These are phyloP conservation scores for Jamesozyma rosinii DNA, from an alignment of 805 yeast species.

Conservation along the genomic window DNA sequence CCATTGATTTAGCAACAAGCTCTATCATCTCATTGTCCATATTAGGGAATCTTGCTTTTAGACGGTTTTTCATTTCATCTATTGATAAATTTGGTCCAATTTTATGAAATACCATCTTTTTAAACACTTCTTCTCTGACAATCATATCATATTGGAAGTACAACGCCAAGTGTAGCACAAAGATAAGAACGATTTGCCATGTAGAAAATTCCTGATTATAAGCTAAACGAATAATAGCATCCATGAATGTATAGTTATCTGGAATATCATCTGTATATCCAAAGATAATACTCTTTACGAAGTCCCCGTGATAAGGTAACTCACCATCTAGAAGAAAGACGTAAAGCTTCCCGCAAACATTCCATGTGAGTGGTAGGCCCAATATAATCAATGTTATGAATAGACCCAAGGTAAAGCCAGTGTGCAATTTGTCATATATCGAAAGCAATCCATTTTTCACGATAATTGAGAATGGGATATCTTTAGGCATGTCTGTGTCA, in stretches of 20 bases:
- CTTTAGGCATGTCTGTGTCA: slow-evolving; percentile 52
- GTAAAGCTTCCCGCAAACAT: slow-evolving; percentile 42
- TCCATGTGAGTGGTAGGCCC: slow-evolving; percentile 54
- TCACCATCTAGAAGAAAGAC: slow-evolving; percentile 50
- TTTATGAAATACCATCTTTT: slow-evolving; percentile 45
- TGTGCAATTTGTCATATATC: slow-evolving; percentile 11
- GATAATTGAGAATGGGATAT: slow-evolving; percentile 48
- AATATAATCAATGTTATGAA: slow-evolving; percentile 32
- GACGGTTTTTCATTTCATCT: slow-evolving; percentile 23
- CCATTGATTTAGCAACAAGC: slow-evolving; percentile 23
- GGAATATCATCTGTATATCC: slow-evolving; percentile 14
- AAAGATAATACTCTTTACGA: slow-evolving; percentile 21
- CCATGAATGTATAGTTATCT: slow-evolving; percentile 4
- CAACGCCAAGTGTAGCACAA: slow-evolving; percentile 37
- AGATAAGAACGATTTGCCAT: slow-evolving; percentile 33
- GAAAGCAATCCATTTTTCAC: slow-evolving; percentile 31
- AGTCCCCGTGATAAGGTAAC: slow-evolving; percentile 34
- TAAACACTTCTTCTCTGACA: slow-evolving; percentile 58
- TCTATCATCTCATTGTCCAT: slow-evolving; percentile 29
- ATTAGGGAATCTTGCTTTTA: slow-evolving; percentile 26
- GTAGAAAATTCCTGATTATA: slow-evolving; percentile 23
- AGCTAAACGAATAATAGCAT: slow-evolving; percentile 11
- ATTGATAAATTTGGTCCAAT: slow-evolving; percentile 41
- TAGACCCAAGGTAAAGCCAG: slow-evolving; percentile 17
- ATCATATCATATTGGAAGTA: slow-evolving; percentile 64